Evolutionary conservation across 106 monocot genomes (phyloP).

Genomic region (Chionographis japonica): DNA sequence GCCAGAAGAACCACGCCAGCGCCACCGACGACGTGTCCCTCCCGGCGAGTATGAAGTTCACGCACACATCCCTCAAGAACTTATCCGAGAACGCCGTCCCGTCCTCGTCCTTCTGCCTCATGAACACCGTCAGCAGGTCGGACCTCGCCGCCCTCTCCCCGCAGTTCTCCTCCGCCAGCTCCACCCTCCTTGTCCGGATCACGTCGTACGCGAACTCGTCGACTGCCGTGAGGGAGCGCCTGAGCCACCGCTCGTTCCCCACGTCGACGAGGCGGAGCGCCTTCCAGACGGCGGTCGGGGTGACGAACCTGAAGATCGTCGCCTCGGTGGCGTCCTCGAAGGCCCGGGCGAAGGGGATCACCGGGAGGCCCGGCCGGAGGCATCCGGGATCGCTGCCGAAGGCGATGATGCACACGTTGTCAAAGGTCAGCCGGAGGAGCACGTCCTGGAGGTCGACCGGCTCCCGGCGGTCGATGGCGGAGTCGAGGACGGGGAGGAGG

Average conservation of each 20-base stretch:
- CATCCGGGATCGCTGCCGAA: conserved; percentile 94
- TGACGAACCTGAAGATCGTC: conserved; percentile 69
- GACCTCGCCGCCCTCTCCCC: conserved; percentile 21
- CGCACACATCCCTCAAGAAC: conserved; percentile 89
- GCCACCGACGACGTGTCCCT: conserved; percentile 97
- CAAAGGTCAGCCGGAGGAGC: conserved; percentile 87
- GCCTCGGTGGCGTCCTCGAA: conserved; percentile 96
- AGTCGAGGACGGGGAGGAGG: conserved; percentile 64
- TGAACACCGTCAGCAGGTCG: conserved; percentile 78
- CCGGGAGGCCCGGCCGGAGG: conserved; percentile 64
- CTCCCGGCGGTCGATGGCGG: neutral
- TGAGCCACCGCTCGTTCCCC: conserved; percentile 50
- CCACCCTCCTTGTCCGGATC: conserved; percentile 60
- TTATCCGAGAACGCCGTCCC: conserved; percentile 59
- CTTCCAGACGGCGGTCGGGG: conserved; percentile 71
- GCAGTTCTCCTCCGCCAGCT: conserved; percentile 22
- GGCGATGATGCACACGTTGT: conserved; percentile 97
- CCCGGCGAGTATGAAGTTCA: conserved; percentile 96
- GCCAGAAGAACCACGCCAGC: conserved; percentile 90
- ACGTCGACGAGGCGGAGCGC: conserved; percentile 35
- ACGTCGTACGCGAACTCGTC: conserved; percentile 83
- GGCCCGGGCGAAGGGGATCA: conserved; percentile 77
- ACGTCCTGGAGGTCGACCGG: conserved; percentile 83
- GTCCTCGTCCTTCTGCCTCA: conserved; percentile 47
- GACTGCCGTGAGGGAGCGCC: conserved; percentile 35